These are phyloP conservation scores for Gliomastix tumulicola DNA, from an alignment of 2,329 filamentous ascomycete genomes.

Conservation along the genomic window DNA sequence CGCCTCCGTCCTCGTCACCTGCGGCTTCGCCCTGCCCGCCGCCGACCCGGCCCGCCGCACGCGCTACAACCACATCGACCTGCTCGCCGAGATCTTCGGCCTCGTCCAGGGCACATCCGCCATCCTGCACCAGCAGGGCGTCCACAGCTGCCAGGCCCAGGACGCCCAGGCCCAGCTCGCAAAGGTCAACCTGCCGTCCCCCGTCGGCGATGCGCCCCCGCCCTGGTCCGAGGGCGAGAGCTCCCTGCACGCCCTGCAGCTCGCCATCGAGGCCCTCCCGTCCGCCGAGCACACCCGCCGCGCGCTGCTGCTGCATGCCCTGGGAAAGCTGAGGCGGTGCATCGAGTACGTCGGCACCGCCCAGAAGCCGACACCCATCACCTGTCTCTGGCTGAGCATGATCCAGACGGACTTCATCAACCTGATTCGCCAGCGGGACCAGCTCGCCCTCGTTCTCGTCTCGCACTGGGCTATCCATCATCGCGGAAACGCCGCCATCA, in stretches of 20 bases:
- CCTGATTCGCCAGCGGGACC: constrained; percentile 2
- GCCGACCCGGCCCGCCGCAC: constrained; percentile 4
- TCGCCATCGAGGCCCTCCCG: neutral
- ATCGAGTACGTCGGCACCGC: neutral
- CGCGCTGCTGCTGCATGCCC: constrained; percentile 1
- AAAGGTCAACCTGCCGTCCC: neutral
- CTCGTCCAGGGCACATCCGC: constrained; percentile 4
- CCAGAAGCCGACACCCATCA: neutral
- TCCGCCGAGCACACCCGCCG: constrained; percentile 1
- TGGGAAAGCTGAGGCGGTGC: neutral
- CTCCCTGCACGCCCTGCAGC: neutral
- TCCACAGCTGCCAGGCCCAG: neutral
- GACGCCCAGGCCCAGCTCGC: neutral
- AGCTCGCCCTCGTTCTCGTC: constrained; percentile 4
- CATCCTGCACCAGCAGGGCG: neutral
- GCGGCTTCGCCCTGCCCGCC: constrained; percentile 5
- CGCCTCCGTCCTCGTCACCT: constrained; percentile 4
- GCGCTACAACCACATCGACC: constrained; percentile 5
- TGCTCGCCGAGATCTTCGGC: constrained; percentile 4
- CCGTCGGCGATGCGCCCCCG: neutral
- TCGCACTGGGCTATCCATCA: constrained; percentile 4
- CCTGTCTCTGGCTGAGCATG: constrained; percentile 5
- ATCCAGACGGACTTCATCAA: constrained; percentile 1
- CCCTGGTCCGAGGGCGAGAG: neutral
- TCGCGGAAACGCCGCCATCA: neutral